These are phyloP conservation scores for Ophiostoma populinum DNA, from an alignment of 2,329 filamentous ascomycete genomes.

Conservation along the genomic window DNA sequence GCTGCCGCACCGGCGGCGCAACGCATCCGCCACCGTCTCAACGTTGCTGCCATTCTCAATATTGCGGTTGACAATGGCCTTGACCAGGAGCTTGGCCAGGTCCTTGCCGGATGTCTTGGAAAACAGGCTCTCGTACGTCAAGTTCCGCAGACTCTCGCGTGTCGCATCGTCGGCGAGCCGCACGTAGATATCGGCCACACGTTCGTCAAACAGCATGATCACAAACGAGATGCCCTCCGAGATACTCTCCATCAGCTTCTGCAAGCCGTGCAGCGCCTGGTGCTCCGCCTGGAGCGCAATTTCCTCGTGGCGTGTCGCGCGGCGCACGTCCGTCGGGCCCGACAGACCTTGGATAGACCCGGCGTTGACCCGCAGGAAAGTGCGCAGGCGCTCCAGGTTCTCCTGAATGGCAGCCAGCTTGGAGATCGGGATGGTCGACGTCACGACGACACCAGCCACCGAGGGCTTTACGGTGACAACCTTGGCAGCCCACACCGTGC, in stretches of 20 bases:
- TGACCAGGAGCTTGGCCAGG: slow-evolving; percentile 84
- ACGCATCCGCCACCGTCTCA: slow-evolving; percentile 89
- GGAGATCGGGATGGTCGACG: slow-evolving; percentile 43
- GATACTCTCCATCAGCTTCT: slow-evolving; percentile 74
- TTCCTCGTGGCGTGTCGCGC: slow-evolving; percentile 75
- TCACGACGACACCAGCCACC: slow-evolving; percentile 42
- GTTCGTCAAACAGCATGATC: slow-evolving; percentile 84
- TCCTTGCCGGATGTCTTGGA: slow-evolving; percentile 64
- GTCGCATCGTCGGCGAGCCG: slow-evolving; percentile 55
- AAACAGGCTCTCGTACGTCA: slow-evolving; percentile 84
- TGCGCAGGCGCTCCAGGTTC: slow-evolving; percentile 58
- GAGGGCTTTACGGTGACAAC: slow-evolving; percentile 61
- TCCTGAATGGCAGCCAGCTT: slow-evolving; percentile 68
- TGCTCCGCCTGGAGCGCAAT: slow-evolving; percentile 87
- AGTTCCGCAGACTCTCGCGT: slow-evolving; percentile 49
- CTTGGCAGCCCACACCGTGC: slow-evolving; percentile 69
- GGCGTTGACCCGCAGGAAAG: slow-evolving; percentile 76
- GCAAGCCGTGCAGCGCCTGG: slow-evolving; percentile 71
- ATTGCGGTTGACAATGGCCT: slow-evolving; percentile 94
- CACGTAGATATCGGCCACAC: slow-evolving; percentile 70
- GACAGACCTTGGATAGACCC: slow-evolving; percentile 84
- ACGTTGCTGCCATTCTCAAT: slow-evolving; percentile 95
- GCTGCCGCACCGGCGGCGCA: slow-evolving; percentile 79
- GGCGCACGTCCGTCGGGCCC: slow-evolving; percentile 72
- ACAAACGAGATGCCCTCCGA: slow-evolving; percentile 96